Evolutionary conservation across 148 eudicot species (phyloP).

Genomic region (Bassia scoparia): DNA sequence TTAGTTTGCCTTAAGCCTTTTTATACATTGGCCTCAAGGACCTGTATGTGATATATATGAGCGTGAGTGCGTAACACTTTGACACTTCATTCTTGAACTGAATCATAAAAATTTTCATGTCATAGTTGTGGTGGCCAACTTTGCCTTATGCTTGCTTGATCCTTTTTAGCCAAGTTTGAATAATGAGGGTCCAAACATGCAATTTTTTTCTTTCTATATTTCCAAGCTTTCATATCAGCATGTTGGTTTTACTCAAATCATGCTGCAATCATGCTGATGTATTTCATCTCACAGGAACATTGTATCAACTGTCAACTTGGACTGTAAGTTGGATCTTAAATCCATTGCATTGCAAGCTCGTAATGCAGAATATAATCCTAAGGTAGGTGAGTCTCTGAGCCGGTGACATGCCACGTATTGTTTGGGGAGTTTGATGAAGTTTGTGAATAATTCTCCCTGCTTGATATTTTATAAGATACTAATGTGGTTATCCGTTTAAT

Average conservation of each 20-base stretch:
- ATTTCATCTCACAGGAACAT: constrained; percentile 33
- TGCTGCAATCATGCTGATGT: not conserved
- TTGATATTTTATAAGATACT: not conserved
- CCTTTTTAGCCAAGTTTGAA: too few relatives aligned
- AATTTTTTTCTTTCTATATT: not conserved
- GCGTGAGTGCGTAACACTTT: too few relatives aligned
- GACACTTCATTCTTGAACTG: too few relatives aligned
- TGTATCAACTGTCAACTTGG: constrained; percentile 76
- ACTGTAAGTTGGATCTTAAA: constrained; percentile 73
- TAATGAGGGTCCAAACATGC: too few relatives aligned
- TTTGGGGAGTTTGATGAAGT: not conserved
- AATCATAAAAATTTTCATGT: too few relatives aligned
- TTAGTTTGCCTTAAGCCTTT: too few relatives aligned
- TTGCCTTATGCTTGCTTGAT: too few relatives aligned
- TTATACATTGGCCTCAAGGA: too few relatives aligned
- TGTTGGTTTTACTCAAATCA: not conserved
- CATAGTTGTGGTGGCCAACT: too few relatives aligned
- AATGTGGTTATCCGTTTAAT: not conserved
- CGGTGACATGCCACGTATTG: not conserved
- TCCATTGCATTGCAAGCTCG: constrained; percentile 72
- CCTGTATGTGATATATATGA: too few relatives aligned
- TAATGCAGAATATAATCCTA: constrained; percentile 81
- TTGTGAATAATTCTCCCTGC: not conserved
- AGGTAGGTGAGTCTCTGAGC: constrained; percentile 33
- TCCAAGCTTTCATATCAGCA: not conserved